Conservation (phyloP, 2,329 filamentous ascomycete genomes). For the Epichloe sylvatica region DNA sequence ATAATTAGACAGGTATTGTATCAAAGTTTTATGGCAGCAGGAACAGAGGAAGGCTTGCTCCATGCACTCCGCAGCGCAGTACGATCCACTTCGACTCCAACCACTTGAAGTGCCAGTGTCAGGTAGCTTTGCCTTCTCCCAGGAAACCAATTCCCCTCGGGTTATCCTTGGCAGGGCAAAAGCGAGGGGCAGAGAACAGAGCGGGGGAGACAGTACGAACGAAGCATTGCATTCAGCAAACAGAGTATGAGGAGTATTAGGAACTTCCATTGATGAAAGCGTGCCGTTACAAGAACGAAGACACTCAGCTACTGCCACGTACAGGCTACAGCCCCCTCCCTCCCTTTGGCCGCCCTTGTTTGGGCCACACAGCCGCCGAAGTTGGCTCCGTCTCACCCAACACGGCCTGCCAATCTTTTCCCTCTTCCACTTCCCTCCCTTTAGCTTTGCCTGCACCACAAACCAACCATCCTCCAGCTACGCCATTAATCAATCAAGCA, state of each 20-base stretch:
- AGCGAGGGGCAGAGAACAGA: neutral
- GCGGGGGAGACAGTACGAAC: neutral
- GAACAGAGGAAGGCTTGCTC: too few species aligned
- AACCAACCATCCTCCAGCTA: neutral
- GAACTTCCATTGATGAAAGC: too few species aligned
- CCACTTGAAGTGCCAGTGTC: neutral
- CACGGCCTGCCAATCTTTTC: neutral
- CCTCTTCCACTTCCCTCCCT: constrained; percentile 1
- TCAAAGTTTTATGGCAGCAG: too few species aligned
- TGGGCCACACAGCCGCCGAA: constrained; percentile 4
- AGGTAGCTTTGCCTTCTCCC: neutral
- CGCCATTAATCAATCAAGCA: neutral
- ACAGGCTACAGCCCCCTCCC: neutral
- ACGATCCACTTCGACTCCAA: neutral
- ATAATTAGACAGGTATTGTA: too few species aligned
- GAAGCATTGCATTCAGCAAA: neutral
- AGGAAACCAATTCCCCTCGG: neutral
- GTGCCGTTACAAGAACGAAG: neutral
- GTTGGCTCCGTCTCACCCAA: constrained; percentile 4
- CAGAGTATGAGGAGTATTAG: too few species aligned
- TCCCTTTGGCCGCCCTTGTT: neutral
- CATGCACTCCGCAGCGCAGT: too few species aligned
- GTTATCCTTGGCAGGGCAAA: neutral
- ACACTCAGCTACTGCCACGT: neutral
- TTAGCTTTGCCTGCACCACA: neutral